Percentiles rank a stretch among this genome's conserved stretches.
Conservation (phyloP, 768 basidiomycete genomes). For the Naganishia onofrii region DNA sequence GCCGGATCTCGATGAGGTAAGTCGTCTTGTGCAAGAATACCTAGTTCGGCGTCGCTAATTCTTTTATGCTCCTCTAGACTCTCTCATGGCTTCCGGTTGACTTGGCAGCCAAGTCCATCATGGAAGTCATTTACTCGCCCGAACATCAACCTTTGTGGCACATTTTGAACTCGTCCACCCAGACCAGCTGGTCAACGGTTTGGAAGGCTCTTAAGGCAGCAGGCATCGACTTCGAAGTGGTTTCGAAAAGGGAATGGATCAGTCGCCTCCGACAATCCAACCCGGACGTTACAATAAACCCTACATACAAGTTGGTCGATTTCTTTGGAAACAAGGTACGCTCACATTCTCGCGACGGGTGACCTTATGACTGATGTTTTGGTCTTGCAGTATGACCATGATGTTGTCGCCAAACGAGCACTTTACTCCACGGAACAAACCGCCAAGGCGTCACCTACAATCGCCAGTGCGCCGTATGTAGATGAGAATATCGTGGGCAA, state of each 20-base stretch:
- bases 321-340: conserved; percentile 33
- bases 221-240: conserved; percentile 55
- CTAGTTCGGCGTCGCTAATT: not conserved
- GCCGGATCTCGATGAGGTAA: conserved; percentile 52
- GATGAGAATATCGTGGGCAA: conserved; percentile 26
- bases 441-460: conserved; percentile 3
- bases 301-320: conserved; percentile 55
- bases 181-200: conserved; percentile 53
- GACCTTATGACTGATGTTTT: not conserved
- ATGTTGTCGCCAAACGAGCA: conserved; percentile 13
- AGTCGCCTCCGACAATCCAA: conserved; percentile 52
- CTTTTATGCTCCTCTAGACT: not conserved
- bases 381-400: conserved; percentile 20
- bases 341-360: not conserved
- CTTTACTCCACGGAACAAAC: conserved; percentile 10
- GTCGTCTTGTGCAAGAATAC: conserved; percentile 38
- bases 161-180: conserved; percentile 53
- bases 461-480: conserved; percentile 15
- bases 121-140: conserved; percentile 54
- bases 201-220: conserved; percentile 54
- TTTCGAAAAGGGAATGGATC: conserved; percentile 54
- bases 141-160: conserved; percentile 42
- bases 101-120: conserved; percentile 57
- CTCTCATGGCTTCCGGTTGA: conserved; percentile 61
- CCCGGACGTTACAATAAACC: conserved; percentile 54